Conservation (phyloP, 192 early-diverging fungal genomes). For the Glomus cerebriforme region DNA sequence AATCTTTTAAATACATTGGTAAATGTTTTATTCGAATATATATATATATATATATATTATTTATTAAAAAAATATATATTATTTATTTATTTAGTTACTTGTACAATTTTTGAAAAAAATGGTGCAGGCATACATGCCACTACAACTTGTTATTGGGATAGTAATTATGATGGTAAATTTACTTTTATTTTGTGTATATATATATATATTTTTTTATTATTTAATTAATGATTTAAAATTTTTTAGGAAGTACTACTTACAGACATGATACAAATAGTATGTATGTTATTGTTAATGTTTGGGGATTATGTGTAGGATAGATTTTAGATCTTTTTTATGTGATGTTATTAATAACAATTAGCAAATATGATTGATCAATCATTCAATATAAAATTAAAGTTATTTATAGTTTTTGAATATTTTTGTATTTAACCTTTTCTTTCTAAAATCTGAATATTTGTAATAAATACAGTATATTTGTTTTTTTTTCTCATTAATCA, state of each 20-base stretch:
- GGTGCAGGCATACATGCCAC: constrained; percentile 77
- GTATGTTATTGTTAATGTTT: constrained; percentile 79
- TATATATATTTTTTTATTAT: neutral
- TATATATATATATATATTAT: no score
- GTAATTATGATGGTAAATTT: constrained; percentile 62
- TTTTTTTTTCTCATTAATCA: no score
- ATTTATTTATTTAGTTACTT: constrained; percentile 54
- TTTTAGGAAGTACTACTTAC: constrained; percentile 69
- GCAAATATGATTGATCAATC: no score
- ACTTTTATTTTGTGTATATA: neutral
- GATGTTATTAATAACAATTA: no score
- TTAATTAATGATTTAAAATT: neutral
- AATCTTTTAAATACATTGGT: constrained; percentile 83
- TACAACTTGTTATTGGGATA: constrained; percentile 78
- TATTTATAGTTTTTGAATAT: no score
- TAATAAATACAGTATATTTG: no score
- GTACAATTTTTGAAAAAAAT: constrained; percentile 83
- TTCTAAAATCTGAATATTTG: no score
- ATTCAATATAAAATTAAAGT: no score
- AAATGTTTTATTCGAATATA: no score
- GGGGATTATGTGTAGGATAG: constrained; percentile 54
- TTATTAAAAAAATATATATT: neutral
- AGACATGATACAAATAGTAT: constrained; percentile 78
- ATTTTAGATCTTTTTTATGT: no score
- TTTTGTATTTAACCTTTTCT: no score